Percentiles rank a stretch among this genome's conserved stretches.
phyloP scores from a whole-genome alignment of 208 protist genomes.

The Wallacemonas sp. region DNA sequence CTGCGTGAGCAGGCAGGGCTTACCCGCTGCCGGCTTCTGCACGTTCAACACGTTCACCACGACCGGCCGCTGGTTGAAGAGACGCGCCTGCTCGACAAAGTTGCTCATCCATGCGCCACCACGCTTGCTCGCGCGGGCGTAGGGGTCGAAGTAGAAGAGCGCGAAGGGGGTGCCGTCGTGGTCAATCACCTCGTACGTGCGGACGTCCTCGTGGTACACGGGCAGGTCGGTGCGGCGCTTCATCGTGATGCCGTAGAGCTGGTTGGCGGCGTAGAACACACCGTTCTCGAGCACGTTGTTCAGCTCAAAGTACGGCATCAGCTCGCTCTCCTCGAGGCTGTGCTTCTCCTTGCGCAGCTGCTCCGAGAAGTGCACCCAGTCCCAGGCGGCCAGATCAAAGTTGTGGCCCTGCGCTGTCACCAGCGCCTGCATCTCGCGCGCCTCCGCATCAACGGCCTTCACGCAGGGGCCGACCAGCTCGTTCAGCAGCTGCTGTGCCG shows the following conservation, averaged over 20 bases:
- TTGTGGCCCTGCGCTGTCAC: slow-evolving; percentile 32
- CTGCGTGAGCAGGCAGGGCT: slow-evolving; percentile 63
- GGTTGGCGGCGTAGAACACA: slow-evolving; percentile 53
- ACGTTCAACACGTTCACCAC: slow-evolving; percentile 63
- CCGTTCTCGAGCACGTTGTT: slow-evolving; percentile 48
- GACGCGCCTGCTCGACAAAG: slow-evolving; percentile 38
- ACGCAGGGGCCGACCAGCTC: slow-evolving; percentile 32
- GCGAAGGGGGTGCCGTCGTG: slow-evolving; percentile 31
- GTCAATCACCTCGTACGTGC: slow-evolving; percentile 46
- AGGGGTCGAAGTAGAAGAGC: slow-evolving; percentile 56
- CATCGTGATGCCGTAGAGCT: slow-evolving; percentile 57
- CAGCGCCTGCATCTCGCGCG: slow-evolving; percentile 28
- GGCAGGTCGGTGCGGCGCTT: slow-evolving; percentile 43
- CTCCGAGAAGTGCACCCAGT: slow-evolving; percentile 55
- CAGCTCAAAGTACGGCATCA: slow-evolving; percentile 63
- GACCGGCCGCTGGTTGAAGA: slow-evolving; percentile 43
- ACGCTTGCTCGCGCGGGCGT: slow-evolving; percentile 52
- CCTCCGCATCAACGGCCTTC: slow-evolving; percentile 25
- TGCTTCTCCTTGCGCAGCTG: slow-evolving; percentile 44
- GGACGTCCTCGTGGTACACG: slow-evolving; percentile 48
- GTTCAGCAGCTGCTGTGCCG: slow-evolving; percentile 31
- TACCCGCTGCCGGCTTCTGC: slow-evolving; percentile 40
- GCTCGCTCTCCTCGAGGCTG: slow-evolving; percentile 49
- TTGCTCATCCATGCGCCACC: slow-evolving; percentile 63
- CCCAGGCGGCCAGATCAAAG: slow-evolving; percentile 41